Conservation (phyloP, 331 rosid genomes). For the Prunus yedoensis region DNA sequence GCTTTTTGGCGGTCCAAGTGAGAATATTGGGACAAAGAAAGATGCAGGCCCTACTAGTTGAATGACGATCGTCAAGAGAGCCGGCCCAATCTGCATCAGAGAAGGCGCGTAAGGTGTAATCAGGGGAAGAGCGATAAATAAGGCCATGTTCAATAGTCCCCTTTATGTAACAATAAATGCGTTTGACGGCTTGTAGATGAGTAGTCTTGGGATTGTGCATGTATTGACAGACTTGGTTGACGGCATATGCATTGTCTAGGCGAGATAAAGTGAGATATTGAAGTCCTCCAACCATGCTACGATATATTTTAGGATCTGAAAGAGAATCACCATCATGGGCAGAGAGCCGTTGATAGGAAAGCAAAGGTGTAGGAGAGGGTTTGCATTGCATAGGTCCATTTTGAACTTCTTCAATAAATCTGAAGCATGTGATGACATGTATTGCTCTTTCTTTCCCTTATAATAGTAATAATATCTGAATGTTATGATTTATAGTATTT, state of each 20-base stretch:
- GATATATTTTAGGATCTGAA: neutral
- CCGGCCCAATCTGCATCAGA: neutral
- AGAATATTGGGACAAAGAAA: neutral
- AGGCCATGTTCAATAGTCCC: neutral
- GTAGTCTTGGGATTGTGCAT: neutral
- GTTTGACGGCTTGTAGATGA: neutral
- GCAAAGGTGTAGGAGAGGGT: neutral
- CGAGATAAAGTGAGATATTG: neutral
- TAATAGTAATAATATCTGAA: too few species aligned
- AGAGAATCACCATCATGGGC: neutral
- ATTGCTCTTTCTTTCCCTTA: too few species aligned
- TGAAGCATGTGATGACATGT: neutral
- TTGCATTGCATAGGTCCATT: neutral
- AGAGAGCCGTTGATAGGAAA: neutral
- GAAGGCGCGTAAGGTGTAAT: neutral
- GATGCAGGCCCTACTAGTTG: neutral
- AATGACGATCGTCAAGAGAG: neutral
- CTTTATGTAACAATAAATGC: neutral
- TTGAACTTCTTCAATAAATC: neutral
- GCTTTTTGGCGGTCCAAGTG: neutral
- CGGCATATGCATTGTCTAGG: neutral
- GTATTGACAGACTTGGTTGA: neutral
- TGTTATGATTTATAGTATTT: too few species aligned
- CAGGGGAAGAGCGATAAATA: neutral
- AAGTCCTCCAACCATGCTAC: neutral